Conservation (phyloP, 2,329 filamentous ascomycete genomes). For the Diaporthe velutina region DNA sequence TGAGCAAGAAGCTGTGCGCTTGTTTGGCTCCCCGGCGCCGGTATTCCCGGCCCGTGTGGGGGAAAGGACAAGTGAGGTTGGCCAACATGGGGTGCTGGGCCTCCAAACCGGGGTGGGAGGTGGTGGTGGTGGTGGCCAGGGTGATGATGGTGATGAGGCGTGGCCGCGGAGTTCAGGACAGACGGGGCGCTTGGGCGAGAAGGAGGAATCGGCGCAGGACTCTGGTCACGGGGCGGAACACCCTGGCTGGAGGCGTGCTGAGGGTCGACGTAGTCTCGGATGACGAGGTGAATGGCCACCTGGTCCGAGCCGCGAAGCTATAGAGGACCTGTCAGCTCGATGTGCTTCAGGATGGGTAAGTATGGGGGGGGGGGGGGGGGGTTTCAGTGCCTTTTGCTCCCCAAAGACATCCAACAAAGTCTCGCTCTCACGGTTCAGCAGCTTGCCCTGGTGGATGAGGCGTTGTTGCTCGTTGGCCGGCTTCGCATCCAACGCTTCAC, state of each 20-base stretch:
- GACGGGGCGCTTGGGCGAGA: constrained; percentile 19
- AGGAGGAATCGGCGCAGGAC: constrained; percentile 44
- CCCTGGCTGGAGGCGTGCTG: constrained; percentile 45
- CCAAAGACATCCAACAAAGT: constrained; percentile 71
- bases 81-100: background rate
- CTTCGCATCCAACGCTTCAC: constrained; percentile 61
- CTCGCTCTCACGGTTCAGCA: constrained; percentile 66
- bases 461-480: constrained; percentile 69
- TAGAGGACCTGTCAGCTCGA: constrained; percentile 14
- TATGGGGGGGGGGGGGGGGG: background rate
- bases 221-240: constrained; percentile 41
- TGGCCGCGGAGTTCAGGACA: constrained; percentile 18
- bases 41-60: background rate
- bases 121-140: constrained; percentile 23
- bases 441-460: constrained; percentile 71
- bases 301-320: constrained; percentile 60
- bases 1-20: constrained; percentile 43
- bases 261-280: constrained; percentile 55
- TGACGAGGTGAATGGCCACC: constrained; percentile 67
- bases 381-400: constrained; percentile 60
- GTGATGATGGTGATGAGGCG: constrained; percentile 36
- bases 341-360: background rate
- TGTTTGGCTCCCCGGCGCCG: constrained; percentile 19
- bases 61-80: constrained; percentile 26
- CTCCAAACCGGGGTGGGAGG: constrained; percentile 19